phyloP scores from a whole-genome alignment of 2,329 filamentous ascomycete species.

The Pseudocercospora crystallina region DNA sequence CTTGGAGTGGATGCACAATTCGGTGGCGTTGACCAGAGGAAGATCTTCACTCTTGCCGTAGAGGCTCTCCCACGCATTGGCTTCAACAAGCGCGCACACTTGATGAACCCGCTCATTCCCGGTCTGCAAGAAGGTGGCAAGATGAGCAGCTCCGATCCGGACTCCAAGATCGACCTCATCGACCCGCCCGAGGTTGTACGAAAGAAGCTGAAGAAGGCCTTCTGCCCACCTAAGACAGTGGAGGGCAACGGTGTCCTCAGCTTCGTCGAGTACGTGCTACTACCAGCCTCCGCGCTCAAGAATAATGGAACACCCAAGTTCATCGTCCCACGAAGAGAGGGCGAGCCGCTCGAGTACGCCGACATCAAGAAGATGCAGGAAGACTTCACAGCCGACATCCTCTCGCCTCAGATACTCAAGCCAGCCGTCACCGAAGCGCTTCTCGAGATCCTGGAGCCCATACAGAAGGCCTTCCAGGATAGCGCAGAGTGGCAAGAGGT shows the following conservation, averaged over 20 bases:
- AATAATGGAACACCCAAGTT: slow-evolving; percentile 59
- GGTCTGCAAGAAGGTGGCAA: slow-evolving; percentile 75
- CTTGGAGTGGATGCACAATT: slow-evolving; percentile 86
- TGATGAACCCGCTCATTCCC: slow-evolving; percentile 87
- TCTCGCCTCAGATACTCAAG: slow-evolving; percentile 76
- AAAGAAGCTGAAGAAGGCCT: slow-evolving; percentile 85
- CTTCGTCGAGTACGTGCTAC: slow-evolving; percentile 82
- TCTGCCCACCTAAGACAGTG: slow-evolving; percentile 70
- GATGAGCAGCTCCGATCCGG: slow-evolving; percentile 69
- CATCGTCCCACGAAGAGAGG: slow-evolving; percentile 63
- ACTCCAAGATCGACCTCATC: slow-evolving; percentile 92
- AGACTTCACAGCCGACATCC: slow-evolving; percentile 75
- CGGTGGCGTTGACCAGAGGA: slow-evolving; percentile 80
- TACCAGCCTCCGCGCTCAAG: slow-evolving; percentile 70
- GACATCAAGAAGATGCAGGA: slow-evolving; percentile 71
- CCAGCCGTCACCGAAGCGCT: slow-evolving; percentile 75
- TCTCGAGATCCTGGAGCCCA: slow-evolving; percentile 71
- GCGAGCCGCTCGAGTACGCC: slow-evolving; percentile 77
- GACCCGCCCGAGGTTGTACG: slow-evolving; percentile 71
- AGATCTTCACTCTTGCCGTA: slow-evolving; percentile 82
- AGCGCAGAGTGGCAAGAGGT: slow-evolving; percentile 79
- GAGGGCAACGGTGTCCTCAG: slow-evolving; percentile 85
- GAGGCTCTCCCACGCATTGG: slow-evolving; percentile 84
- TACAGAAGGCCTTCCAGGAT: slow-evolving; percentile 69
- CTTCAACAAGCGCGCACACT: slow-evolving; percentile 72